These are phyloP conservation scores for Skeletonema grethae DNA, from an alignment of 108 stramenopile species.

Conservation along the genomic window DNA sequence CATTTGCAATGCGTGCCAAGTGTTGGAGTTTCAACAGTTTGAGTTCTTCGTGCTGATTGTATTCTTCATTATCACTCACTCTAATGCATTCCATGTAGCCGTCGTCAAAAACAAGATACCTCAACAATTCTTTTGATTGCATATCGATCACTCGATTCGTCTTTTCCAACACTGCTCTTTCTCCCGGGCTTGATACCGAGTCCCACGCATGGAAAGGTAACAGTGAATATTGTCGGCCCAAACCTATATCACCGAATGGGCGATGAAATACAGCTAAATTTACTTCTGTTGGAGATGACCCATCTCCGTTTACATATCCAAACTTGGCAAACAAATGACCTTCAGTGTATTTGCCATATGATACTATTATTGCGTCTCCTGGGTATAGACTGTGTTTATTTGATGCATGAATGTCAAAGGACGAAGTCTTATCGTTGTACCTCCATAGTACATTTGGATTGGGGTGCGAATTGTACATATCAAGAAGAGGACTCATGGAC, in stretches of 20 bases:
- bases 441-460: constrained; percentile 65
- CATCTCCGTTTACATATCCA: constrained; percentile 87
- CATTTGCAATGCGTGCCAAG: constrained; percentile 64
- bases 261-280: constrained; percentile 67
- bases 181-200: neutral
- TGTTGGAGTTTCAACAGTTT: constrained; percentile 74
- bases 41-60: constrained; percentile 37
- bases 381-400: constrained; percentile 39
- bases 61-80: constrained; percentile 1
- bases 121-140: constrained; percentile 49
- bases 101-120: constrained; percentile 80
- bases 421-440: constrained; percentile 47
- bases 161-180: neutral
- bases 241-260: constrained; percentile 53
- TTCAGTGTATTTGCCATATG: constrained; percentile 74
- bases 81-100: constrained; percentile 69
- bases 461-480: constrained; percentile 83
- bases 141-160: constrained; percentile 26
- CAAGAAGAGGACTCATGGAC: constrained; percentile 79
- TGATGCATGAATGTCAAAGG: constrained; percentile 61
- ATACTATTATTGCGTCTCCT: constrained; percentile 54
- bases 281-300: constrained; percentile 64
- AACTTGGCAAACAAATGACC: constrained; percentile 76
- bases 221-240: constrained; percentile 62
- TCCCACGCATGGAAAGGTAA: constrained; percentile 42